Percentiles rank a stretch among this genome's conserved stretches.
Evolutionary conservation across 192 early-diverging fungal genomes (phyloP).

Genomic region (Coemansia sp.): DNA sequence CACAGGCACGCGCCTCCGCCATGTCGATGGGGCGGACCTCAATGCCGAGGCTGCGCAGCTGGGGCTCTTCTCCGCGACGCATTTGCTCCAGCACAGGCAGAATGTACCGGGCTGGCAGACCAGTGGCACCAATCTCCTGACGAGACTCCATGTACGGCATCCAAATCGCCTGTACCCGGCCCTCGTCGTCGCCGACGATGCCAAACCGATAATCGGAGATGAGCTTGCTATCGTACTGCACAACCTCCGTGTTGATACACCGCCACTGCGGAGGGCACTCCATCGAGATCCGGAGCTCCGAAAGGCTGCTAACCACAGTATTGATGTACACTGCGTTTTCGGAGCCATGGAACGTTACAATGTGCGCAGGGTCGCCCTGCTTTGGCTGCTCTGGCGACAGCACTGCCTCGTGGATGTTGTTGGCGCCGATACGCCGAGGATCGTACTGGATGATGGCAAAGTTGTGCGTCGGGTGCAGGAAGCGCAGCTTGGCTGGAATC

Average conservation of each 20-base stretch:
- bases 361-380: conserved; percentile 58
- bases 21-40: conserved; percentile 59
- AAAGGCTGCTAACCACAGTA: conserved; percentile 57
- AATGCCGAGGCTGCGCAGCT: conserved; percentile 53
- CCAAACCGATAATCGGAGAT: conserved; percentile 22
- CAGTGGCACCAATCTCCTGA: conserved; percentile 49
- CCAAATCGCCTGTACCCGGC: conserved; percentile 32
- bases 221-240: conserved; percentile 26
- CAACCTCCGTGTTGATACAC: conserved; percentile 33
- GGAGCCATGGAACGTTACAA: conserved; percentile 54
- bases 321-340: conserved; percentile 56
- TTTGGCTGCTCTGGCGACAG: conserved; percentile 54
- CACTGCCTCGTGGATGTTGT: conserved; percentile 59
- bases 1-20: conserved; percentile 55
- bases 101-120: conserved; percentile 48
- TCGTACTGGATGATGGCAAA: conserved; percentile 82
- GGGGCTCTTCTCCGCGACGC: conserved; percentile 45
- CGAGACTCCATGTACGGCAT: conserved; percentile 27
- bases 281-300: conserved; percentile 45
- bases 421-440: conserved; percentile 62
- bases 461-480: conserved; percentile 85
- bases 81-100: conserved; percentile 50
- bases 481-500: conserved; percentile 75
- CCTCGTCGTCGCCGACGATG: conserved; percentile 32
- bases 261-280: conserved; percentile 28